Evolutionary conservation across 1,284 basidiomycete genomes (phyloP).

Genomic region (Earliella scabrosa): DNA sequence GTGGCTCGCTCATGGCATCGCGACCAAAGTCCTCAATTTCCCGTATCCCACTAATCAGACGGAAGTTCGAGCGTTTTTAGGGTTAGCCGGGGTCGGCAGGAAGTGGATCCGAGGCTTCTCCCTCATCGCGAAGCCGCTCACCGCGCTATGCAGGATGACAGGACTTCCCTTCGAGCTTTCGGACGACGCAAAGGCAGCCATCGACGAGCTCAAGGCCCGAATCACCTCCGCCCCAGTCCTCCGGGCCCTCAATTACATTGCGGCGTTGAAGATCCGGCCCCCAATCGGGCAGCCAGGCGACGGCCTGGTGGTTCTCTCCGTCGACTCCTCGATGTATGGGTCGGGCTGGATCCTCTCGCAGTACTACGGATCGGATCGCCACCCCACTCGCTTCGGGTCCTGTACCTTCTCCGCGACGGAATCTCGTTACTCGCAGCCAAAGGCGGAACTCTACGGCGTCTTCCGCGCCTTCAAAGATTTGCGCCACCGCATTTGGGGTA

Average conservation of each 20-base stretch:
- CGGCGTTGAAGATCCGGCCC: too few species aligned
- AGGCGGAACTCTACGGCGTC: slow-evolving; percentile 41
- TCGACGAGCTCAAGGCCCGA: slow-evolving; percentile 32
- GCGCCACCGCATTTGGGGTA: slow-evolving; percentile 34
- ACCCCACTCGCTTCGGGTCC: slow-evolving; percentile 35
- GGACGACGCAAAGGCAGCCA: slow-evolving; percentile 11
- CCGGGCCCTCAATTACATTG: slow-evolving; percentile 33
- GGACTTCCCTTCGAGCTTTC: background rate
- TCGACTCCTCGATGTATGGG: slow-evolving; percentile 38
- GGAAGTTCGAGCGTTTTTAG: slow-evolving; percentile 40
- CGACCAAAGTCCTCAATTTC: slow-evolving; percentile 39
- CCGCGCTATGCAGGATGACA: background rate
- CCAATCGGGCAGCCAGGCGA: slow-evolving; percentile 14
- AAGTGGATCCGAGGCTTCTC: too few species aligned
- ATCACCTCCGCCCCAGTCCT: slow-evolving; percentile 34
- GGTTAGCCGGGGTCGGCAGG: slow-evolving; percentile 34
- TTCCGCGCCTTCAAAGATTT: slow-evolving; percentile 38
- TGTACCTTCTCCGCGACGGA: slow-evolving; percentile 38
- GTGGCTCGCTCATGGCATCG: slow-evolving; percentile 32
- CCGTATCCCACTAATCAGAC: slow-evolving; percentile 17
- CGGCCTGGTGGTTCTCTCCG: slow-evolving; percentile 35
- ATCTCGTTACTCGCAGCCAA: slow-evolving; percentile 41
- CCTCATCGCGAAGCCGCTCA: slow-evolving; percentile 36
- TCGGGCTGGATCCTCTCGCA: slow-evolving; percentile 41
- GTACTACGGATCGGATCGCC: slow-evolving; percentile 19